Base-by-base conservation (phyloP, 2,329 filamentous ascomycete species). In the Cladorrhinum sp. region DNA sequence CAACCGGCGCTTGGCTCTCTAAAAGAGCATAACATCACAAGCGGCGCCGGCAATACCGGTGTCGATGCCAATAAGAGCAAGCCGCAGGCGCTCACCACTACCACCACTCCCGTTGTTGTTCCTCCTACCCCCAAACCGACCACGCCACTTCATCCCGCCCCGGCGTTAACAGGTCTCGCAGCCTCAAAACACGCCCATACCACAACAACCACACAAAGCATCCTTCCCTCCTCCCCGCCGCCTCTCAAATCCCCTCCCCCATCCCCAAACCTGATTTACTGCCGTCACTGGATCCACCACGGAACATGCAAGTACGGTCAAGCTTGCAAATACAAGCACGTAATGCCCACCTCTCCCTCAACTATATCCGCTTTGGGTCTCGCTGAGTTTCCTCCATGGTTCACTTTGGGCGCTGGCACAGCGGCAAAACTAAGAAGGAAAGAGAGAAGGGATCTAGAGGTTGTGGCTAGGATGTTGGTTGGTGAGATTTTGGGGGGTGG, bases 251-350 rank as follows among this genome's bases (percentile, higher is more conserved):
- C 6, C 36, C 45, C 16, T 18, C 51, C 27, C 60, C 61, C 20
- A 41, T 60, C 24, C 1, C 3, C 52, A 48, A 13, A 4, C 12
- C 27, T 55, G 12, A 57, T 49, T 16, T 69, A 71, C 67, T 82
- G 81, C 68, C 75, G 76, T 12, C 72, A 79, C 68, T 84, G 79
- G 79, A 81, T 79, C 68, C 73, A 74, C 55, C 71, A 76, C 45
- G 80, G 80, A 6, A 74, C 69, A 12, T 84, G 81, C 69, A 76
- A 73, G 65, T 82, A 74, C 71, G 78, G 75, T 2, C 54, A 60
- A 6, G 63, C 69, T 8, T 84, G 81, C 69, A 73, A 73, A 3
- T 79, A 75, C 68, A 64, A 67, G 51, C 81, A 84, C 68, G 67
- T 66, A 60, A 82, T 84, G 80, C 81, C 81, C 2, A 67, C 66